A percentile compares a stretch with the other conserved stretches of the same genome.
phyloP scores from a whole-genome alignment of 129 eudicot species.

The Flaveria sonorensis region DNA sequence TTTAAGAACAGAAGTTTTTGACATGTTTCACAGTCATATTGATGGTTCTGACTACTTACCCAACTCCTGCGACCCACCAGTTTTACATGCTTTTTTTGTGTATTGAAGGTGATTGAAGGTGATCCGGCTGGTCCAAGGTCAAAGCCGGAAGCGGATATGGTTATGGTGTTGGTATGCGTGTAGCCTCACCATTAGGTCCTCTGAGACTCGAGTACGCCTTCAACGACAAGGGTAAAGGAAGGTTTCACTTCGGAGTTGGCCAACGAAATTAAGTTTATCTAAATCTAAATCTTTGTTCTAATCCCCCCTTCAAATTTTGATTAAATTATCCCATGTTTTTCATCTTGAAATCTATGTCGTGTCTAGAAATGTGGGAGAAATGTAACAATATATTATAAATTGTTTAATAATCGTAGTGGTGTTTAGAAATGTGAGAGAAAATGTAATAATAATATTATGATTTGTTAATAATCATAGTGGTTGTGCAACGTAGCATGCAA shows the following conservation, averaged over 20 bases:
- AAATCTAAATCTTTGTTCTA: neutral
- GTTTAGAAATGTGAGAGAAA: constrained; percentile 23
- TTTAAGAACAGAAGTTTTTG: too few species aligned
- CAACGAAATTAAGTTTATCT: constrained; percentile 55
- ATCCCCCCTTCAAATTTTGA: too few species aligned
- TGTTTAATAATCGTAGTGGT: neutral
- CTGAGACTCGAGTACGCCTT: constrained; percentile 87
- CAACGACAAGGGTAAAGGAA: constrained; percentile 70
- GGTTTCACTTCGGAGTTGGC: constrained; percentile 94
- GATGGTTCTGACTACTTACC: neutral
- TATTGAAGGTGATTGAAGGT: too few species aligned
- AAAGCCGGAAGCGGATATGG: constrained; percentile 94
- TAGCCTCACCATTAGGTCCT: constrained; percentile 92
- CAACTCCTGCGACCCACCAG: neutral
- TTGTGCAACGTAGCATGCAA: constrained; percentile 14
- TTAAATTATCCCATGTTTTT: neutral
- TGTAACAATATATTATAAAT: constrained; percentile 12
- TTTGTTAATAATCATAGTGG: neutral
- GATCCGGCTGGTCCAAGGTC: constrained; percentile 97
- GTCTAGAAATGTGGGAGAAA: constrained; percentile 24
- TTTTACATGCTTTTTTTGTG: neutral
- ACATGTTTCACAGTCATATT: too few species aligned
- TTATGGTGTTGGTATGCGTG: constrained; percentile 79
- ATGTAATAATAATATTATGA: constrained; percentile 19
- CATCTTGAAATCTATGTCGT: constrained; percentile 1